Evolutionary conservation across 106 monocot genomes (phyloP).

Genomic region (Platanthera zijinensis): DNA sequence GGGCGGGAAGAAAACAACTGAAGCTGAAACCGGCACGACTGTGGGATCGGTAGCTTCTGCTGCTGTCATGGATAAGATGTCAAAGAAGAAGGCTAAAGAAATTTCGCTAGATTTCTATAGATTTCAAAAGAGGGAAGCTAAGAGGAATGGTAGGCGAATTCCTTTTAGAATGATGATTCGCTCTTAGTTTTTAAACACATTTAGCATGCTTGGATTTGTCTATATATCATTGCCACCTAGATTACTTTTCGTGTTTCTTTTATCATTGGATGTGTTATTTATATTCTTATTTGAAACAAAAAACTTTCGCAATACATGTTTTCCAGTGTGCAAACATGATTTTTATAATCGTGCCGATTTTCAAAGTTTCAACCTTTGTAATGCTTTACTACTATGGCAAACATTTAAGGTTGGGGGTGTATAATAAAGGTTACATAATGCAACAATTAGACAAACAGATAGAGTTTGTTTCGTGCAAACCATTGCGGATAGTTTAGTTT

Average conservation of each 20-base stretch:
- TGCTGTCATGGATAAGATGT: constrained; percentile 61
- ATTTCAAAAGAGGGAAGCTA: constrained; percentile 72
- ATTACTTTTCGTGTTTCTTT: background rate
- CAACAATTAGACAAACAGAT: too few species aligned
- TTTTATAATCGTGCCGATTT: too few species aligned
- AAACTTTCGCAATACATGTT: too few species aligned
- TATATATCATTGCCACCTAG: background rate
- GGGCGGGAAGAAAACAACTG: constrained; percentile 90
- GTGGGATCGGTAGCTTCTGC: constrained; percentile 76
- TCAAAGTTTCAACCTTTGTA: too few species aligned
- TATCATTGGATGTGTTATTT: background rate
- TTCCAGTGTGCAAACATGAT: too few species aligned
- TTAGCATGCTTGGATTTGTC: background rate
- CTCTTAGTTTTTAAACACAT: background rate
- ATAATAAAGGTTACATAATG: too few species aligned
- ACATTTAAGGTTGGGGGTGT: too few species aligned
- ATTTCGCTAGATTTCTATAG: constrained; percentile 65
- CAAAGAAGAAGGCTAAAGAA: constrained; percentile 71
- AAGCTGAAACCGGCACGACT: constrained; percentile 70
- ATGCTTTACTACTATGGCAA: too few species aligned
- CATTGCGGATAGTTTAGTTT: too few species aligned
- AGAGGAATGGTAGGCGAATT: constrained; percentile 51
- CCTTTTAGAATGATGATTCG: background rate
- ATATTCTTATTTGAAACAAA: background rate
- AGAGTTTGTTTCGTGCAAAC: too few species aligned